These are phyloP conservation scores for Amylostereum areolatum DNA, from an alignment of 1,284 basidiomycete genomes.

Conservation along the genomic window DNA sequence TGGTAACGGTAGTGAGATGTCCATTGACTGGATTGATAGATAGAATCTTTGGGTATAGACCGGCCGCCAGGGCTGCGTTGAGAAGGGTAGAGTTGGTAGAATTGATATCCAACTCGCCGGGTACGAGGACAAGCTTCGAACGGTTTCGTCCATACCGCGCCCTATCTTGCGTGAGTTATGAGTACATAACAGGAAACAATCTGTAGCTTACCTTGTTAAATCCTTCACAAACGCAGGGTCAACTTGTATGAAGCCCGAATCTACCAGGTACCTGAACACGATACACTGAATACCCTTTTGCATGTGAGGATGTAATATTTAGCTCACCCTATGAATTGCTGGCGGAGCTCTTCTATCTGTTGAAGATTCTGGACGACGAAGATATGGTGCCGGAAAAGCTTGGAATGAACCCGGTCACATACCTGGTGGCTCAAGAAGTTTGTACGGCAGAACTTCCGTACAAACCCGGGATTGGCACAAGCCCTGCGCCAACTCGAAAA, in stretches of 20 bases:
- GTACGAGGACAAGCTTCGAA: slow-evolving; percentile 74
- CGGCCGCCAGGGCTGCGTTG: slow-evolving; percentile 81
- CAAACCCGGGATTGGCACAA: slow-evolving; percentile 56
- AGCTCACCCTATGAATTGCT: slow-evolving; percentile 80
- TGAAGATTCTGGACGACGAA: slow-evolving; percentile 65
- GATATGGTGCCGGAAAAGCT: not conserved
- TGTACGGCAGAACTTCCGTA: slow-evolving; percentile 74
- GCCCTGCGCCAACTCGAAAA: slow-evolving; percentile 86
- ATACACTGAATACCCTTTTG: not conserved
- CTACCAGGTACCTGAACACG: slow-evolving; percentile 65
- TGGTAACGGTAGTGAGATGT: slow-evolving; percentile 80
- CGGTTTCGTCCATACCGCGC: slow-evolving; percentile 71
- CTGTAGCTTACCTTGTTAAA: slow-evolving; percentile 53
- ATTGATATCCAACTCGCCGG: slow-evolving; percentile 68
- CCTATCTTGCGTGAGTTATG: slow-evolving; percentile 28
- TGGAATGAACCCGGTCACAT: slow-evolving; percentile 2
- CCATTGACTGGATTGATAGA: slow-evolving; percentile 52
- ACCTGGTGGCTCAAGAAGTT: slow-evolving; percentile 88
- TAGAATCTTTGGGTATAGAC: slow-evolving; percentile 91
- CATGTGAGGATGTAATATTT: not conserved
- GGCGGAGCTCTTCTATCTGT: slow-evolving; percentile 95
- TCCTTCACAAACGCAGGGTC: slow-evolving; percentile 64
- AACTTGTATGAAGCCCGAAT: slow-evolving; percentile 80
- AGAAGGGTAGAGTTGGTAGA: slow-evolving; percentile 61
- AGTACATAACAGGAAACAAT: not conserved